These are phyloP conservation scores for Fusarium sp. DNA, from an alignment of 2,329 filamentous ascomycete species.

Conservation along the genomic window DNA sequence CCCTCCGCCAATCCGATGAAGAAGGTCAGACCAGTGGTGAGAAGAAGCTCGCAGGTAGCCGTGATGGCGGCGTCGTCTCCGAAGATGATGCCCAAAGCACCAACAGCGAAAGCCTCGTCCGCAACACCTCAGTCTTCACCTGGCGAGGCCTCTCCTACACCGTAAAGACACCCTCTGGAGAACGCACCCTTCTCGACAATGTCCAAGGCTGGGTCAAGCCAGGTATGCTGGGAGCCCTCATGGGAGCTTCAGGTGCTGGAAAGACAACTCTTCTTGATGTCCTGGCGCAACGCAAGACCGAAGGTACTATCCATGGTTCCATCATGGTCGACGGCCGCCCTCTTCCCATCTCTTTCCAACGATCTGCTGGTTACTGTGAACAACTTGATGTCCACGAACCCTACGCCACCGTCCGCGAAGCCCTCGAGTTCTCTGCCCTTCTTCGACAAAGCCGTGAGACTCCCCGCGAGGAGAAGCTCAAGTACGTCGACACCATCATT, in stretches of 20 bases:
- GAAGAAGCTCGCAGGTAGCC: conserved; percentile 6
- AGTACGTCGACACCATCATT: conserved; percentile 83
- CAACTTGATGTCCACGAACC: conserved; percentile 84
- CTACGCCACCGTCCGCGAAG: conserved; percentile 80
- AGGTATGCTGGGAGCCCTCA: conserved; percentile 81
- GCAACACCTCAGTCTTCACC: conserved; percentile 77
- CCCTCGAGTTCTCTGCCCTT: conserved; percentile 79
- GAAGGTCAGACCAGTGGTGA: conserved; percentile 58
- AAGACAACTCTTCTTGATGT: conserved; percentile 90
- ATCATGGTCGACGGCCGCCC: conserved; percentile 81
- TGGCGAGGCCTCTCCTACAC: conserved; percentile 81
- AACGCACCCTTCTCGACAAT: conserved; percentile 80
- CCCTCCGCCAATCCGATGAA: conserved; percentile 58
- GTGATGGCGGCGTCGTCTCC: conserved; percentile 29
- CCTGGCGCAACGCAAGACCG: conserved; percentile 82
- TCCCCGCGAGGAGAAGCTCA: conserved; percentile 75
- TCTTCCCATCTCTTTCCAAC: conserved; percentile 79
- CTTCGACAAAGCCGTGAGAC: conserved; percentile 77
- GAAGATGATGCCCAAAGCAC: conserved; percentile 25
- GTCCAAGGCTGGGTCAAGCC: conserved; percentile 88
- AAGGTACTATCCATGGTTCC: conserved; percentile 79
- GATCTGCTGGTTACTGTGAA: conserved; percentile 83
- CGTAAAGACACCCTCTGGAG: conserved; percentile 69
- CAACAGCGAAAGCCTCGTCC: conserved; percentile 59
- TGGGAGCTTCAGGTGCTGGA: conserved; percentile 85